Evolutionary conservation across 139 green algal species (phyloP).

Genomic region (Ostreobium quekettii): DNA sequence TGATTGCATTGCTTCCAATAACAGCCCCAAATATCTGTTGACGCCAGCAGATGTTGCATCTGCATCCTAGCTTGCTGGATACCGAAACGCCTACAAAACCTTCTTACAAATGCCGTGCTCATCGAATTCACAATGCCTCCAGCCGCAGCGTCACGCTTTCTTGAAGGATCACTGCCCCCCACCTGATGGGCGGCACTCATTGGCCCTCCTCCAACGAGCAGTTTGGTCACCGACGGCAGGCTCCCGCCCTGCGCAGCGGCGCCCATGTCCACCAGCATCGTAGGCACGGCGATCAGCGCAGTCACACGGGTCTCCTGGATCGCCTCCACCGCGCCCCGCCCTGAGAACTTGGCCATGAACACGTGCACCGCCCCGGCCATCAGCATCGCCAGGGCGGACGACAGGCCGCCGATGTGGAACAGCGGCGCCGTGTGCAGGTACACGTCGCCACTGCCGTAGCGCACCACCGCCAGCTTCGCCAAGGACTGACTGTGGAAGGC

Average conservation of each 20-base stretch:
- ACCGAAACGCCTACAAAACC: too few species aligned
- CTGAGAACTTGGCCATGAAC: constrained; percentile 34
- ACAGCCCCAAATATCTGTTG: too few species aligned
- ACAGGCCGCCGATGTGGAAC: constrained; percentile 82
- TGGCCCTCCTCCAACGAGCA: constrained; percentile 8
- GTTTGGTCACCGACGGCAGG: background rate
- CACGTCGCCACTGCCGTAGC: constrained; percentile 55
- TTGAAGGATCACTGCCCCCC: too few species aligned
- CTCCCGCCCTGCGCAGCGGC: constrained; percentile 5
- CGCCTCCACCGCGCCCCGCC: background rate
- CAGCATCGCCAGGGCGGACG: constrained; percentile 64
- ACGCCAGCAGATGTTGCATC: too few species aligned
- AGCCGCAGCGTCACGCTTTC: too few species aligned
- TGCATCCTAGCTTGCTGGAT: too few species aligned
- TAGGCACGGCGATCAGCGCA: constrained; percentile 72
- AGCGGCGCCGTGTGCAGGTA: constrained; percentile 82
- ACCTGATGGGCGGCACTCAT: background rate
- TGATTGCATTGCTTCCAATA: too few species aligned
- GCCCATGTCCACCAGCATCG: constrained; percentile 74
- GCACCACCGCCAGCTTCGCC: constrained; percentile 57
- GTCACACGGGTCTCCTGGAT: constrained; percentile 47
- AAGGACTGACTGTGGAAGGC: constrained; percentile 60
- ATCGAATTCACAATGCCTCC: too few species aligned
- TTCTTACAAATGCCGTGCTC: too few species aligned
- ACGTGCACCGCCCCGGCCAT: constrained; percentile 52